Conservation (phyloP, 2,329 filamentous ascomycete species). For the Dactylellina drechsleri region DNA sequence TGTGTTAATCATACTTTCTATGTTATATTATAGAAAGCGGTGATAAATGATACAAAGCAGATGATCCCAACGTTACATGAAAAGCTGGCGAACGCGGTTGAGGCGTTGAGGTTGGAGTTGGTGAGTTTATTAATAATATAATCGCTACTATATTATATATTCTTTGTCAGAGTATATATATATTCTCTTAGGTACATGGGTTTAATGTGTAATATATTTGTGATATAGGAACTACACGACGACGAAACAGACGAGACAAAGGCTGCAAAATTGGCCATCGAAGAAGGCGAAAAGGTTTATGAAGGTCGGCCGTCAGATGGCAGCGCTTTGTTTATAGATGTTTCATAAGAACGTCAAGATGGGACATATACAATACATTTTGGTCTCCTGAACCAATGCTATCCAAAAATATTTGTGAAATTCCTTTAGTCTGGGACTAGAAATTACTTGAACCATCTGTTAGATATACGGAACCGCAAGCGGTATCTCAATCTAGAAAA, state of each 20-base stretch:
- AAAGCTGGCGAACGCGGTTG: slow-evolving; percentile 76
- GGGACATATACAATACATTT: too few species aligned
- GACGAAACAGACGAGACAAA: slow-evolving; percentile 44
- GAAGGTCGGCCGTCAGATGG: slow-evolving; percentile 23
- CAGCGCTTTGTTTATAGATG: slow-evolving; percentile 35
- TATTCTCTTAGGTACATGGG: too few species aligned
- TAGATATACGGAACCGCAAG: neutral
- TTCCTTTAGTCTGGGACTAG: too few species aligned
- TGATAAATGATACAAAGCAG: slow-evolving; percentile 85
- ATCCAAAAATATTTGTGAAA: too few species aligned
- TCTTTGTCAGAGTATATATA: too few species aligned
- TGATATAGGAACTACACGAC: slow-evolving; percentile 32
- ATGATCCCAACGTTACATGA: slow-evolving; percentile 78
- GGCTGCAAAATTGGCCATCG: slow-evolving; percentile 13
- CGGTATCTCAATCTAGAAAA: too few species aligned
- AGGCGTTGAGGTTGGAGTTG: slow-evolving; percentile 79
- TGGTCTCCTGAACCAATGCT: too few species aligned
- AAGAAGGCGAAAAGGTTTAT: slow-evolving; percentile 41
- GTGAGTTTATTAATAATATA: slow-evolving; percentile 67
- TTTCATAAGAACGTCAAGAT: neutral
- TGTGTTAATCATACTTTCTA: neutral
- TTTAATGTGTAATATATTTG: too few species aligned
- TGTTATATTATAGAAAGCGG: slow-evolving; percentile 71
- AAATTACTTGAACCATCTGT: neutral
- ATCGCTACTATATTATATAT: too few species aligned